These are phyloP conservation scores for Stachybotrys chartarum DNA, from an alignment of 2,329 filamentous ascomycete species.

Conservation along the genomic window DNA sequence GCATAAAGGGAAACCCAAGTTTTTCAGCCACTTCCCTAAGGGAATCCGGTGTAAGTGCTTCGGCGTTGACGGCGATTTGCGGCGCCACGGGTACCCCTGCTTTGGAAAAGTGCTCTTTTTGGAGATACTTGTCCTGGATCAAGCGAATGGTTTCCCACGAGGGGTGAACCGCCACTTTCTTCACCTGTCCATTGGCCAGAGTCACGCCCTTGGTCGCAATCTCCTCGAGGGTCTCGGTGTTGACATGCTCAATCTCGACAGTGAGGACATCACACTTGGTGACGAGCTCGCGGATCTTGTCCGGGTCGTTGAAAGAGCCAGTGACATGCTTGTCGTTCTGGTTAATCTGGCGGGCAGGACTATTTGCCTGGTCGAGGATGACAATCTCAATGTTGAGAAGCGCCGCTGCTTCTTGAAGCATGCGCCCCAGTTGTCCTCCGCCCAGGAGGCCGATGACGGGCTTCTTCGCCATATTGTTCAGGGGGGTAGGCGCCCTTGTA, in stretches of 20 bases:
- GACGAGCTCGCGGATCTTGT: constrained; percentile 74
- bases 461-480: constrained; percentile 16
- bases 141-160: constrained; percentile 79
- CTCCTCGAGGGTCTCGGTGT: constrained; percentile 83
- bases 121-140: constrained; percentile 89
- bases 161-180: constrained; percentile 62
- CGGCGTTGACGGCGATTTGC: constrained; percentile 55
- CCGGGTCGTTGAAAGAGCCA: constrained; percentile 81
- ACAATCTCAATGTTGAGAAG: constrained; percentile 70
- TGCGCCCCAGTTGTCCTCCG: constrained; percentile 77
- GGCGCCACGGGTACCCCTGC: constrained; percentile 66
- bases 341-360: constrained; percentile 82
- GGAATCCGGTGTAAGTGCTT: constrained; percentile 47
- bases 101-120: constrained; percentile 72
- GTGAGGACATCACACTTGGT: constrained; percentile 72
- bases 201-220: constrained; percentile 60
- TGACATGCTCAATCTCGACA: constrained; percentile 91
- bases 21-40: constrained; percentile 55
- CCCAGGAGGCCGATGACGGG: constrained; percentile 47
- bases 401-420: constrained; percentile 82
- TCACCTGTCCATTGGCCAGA: constrained; percentile 26
- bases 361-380: constrained; percentile 68
- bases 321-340: constrained; percentile 66
- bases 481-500: no score
- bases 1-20: constrained; percentile 81